These are phyloP conservation scores for Lentinula boryana DNA, from an alignment of 768 basidiomycete genomes.

Conservation along the genomic window DNA sequence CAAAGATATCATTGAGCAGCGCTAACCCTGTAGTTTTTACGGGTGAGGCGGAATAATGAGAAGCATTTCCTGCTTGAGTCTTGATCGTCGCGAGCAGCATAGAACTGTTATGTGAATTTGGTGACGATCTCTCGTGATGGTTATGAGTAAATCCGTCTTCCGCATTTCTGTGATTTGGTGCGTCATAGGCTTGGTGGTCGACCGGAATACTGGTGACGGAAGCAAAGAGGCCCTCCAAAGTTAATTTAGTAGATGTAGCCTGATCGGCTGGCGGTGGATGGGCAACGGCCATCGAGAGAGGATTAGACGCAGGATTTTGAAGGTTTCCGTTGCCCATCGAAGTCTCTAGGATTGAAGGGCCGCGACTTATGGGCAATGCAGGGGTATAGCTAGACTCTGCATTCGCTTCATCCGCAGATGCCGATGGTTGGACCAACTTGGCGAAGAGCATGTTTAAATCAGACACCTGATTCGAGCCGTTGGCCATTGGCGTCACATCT, in stretches of 20 bases:
- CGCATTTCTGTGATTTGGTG: background rate
- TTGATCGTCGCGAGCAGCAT: background rate
- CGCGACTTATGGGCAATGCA: background rate
- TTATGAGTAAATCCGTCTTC: background rate
- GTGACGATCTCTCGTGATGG: background rate
- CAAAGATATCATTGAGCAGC: slow-evolving; percentile 3
- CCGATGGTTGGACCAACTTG: slow-evolving; percentile 21
- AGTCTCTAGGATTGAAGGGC: background rate
- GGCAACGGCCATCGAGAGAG: background rate
- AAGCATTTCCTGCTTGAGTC: background rate
- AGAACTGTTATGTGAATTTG: background rate
- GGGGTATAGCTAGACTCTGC: background rate
- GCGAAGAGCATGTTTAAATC: slow-evolving; percentile 45
- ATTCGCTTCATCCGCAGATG: background rate
- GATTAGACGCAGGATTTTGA: background rate
- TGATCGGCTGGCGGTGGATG: background rate
- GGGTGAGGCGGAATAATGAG: background rate
- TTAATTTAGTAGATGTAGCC: background rate
- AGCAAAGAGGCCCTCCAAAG: slow-evolving; percentile 3
- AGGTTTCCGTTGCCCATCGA: background rate
- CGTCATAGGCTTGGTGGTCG: background rate
- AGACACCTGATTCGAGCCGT: slow-evolving; percentile 15
- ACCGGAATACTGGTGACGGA: background rate
- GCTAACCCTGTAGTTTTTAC: background rate
- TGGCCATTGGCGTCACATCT: background rate